A percentile compares a stretch with the other conserved stretches of the same genome.
Evolutionary conservation across 2,329 filamentous ascomycete genomes (phyloP).

Genomic region (Botrytis medusae): DNA sequence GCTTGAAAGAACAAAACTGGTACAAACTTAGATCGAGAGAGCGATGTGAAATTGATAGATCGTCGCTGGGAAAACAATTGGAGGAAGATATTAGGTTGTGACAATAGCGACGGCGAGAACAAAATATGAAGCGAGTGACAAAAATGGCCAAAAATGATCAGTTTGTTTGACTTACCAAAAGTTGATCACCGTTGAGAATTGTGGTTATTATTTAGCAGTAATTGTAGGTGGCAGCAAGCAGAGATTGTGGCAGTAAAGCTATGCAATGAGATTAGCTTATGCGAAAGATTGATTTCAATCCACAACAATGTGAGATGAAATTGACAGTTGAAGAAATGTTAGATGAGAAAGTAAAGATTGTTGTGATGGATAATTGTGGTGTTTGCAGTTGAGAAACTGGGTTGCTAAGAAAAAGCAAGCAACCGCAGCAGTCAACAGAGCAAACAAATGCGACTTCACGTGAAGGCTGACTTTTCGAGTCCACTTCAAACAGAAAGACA

Average conservation of each 20-base stretch:
- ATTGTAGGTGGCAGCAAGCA: not conserved
- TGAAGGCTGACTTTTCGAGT: not conserved
- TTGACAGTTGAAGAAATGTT: not conserved
- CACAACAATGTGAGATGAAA: not conserved
- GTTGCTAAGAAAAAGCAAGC: constrained; percentile 5
- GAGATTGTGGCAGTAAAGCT: not conserved
- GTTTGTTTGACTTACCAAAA: not conserved
- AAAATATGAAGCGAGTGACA: not conserved
- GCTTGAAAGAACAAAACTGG: not conserved
- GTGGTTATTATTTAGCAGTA: too few species aligned
- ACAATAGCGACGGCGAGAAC: not conserved
- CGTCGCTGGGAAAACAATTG: too few species aligned
- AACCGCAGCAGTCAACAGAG: not conserved
- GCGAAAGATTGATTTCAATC: not conserved
- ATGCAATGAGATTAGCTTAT: not conserved
- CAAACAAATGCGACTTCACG: not conserved
- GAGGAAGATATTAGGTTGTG: not conserved
- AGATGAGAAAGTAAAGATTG: not conserved
- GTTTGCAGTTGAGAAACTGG: not conserved
- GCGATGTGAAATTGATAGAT: not conserved
- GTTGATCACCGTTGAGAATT: constrained; percentile 4
- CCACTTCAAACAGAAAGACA: not conserved
- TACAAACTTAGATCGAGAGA: not conserved
- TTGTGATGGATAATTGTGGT: not conserved
- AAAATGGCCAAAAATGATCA: not conserved